Base-by-base conservation (phyloP, 2,329 filamentous ascomycete genomes). In the Ascochyta rabiei region DNA sequence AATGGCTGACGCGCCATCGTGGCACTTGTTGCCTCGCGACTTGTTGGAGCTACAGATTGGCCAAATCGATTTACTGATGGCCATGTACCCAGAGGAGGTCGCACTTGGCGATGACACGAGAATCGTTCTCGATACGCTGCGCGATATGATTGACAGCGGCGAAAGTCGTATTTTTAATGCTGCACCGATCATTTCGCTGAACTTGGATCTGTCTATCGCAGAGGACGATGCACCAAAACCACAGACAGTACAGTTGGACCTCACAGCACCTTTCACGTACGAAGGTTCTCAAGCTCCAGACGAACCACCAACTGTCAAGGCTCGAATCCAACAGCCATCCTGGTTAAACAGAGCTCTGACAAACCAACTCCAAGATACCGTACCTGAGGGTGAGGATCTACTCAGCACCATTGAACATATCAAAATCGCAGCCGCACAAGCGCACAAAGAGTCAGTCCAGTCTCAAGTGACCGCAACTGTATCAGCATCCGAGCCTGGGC, bases 61-160 rank as follows among this genome's bases (percentile, higher is more conserved):
- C 21, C 67, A 69, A 41, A 59, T 71, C 34, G 68, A 71, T 44
- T 60, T 71, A 15, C 37, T 71, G 21, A 48, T 64, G 30, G 66
- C 68, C 2, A 71, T 71, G 68, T 71, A 69, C 34, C 67, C 63
- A 4, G 63, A 64, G 4, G 66, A 69, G 7, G 48, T 62, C 6
- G 39, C 12, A 7, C 49, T 69, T 18, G 59, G 63, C 3, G 46
- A 54, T 3, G 18, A 42, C 6, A 54, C 59, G 2, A 30, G 53
- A 16, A 28, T 40, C 1, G 23, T 47, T 2, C 49, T 71, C 4
- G 51, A 64, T 24, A 23, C n/a, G 0, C 34, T 71, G 10, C 59
- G 65, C 26, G 28, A 31, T 7, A 12, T 24, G 4, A n/a, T 53
- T 19, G 38, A 49, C 6, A 39, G 44, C 12, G 28, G 19, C 18